Conservation (phyloP, 2,329 filamentous ascomycete species). For the Ascochyta koolunga region DNA sequence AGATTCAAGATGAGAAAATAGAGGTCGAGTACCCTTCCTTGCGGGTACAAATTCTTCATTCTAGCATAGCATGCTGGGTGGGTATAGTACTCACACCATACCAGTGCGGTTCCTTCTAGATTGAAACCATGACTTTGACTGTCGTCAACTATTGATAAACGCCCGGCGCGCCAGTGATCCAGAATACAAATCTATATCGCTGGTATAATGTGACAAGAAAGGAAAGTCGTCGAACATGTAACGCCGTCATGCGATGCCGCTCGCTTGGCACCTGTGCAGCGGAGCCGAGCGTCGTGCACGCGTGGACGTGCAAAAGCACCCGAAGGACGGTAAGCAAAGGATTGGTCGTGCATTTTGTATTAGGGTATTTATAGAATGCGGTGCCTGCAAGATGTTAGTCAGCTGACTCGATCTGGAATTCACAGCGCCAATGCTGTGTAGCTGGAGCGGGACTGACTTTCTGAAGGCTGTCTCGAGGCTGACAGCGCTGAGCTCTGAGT, state of each 20-base stretch:
- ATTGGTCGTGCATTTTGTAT: not conserved
- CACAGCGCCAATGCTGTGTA: not conserved
- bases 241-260: not conserved
- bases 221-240: not conserved
- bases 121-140: not conserved
- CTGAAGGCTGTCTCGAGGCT: conserved; percentile 64
- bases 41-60: not conserved
- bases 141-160: not conserved
- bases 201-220: conserved; percentile 8
- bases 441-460: conserved; percentile 41
- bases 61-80: conserved; percentile 5
- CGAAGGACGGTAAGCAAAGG: not conserved
- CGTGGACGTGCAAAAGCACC: not conserved
- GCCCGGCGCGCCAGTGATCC: conserved; percentile 6
- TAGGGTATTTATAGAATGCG: conserved; percentile 33
- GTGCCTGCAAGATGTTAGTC: conserved; percentile 30
- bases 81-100: conserved; percentile 1
- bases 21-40: not conserved
- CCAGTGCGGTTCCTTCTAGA: not conserved
- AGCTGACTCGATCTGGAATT: conserved; percentile 28
- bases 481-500: conserved; percentile 56
- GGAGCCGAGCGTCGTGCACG: conserved; percentile 10
- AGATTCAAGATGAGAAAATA: not conserved
- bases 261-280: conserved; percentile 1
- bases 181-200: conserved; percentile 17